Evolutionary conservation across 2,329 filamentous ascomycete species (phyloP), one percentile per base, ranked within the genome.

Genomic region (Proliferodiscus dingleyae): DNA sequence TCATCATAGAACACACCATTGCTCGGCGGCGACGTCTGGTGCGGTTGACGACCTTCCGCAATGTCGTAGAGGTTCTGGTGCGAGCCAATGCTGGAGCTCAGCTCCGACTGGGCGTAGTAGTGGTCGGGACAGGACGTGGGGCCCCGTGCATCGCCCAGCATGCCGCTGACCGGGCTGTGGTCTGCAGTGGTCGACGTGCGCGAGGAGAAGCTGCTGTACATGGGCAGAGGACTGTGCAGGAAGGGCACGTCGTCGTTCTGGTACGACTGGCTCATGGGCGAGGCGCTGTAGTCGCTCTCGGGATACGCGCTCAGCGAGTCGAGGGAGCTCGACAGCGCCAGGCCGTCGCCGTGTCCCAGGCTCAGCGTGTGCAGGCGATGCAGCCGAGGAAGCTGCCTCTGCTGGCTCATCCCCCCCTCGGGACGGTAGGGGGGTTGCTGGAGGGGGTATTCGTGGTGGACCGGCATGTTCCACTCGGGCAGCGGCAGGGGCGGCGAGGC

Each of bases 61-160:
- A 61, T 51, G 41, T 81, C 79, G 60, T 79, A 78, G 47, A 69
- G 69, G 51, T 81, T 78, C 53, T 74, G 70, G 54, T 81, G 78
- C 22, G 78, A 80, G 53, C 74, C 71, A 46, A 82, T 72, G 61
- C 76, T 81, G 30, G 78, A 81, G 60, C 75, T 72, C 44, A 73
- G 72, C 56, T 83, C 79, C 4, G 78, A 81, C 6, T 74, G 71
- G n/a, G 75, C 70, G 55, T 81, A 82, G 51, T 75, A 72, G 29
- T 80, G 71, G 51, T 78, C 73, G n/a, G 78, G 78, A 56, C 75
- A 83, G 11, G 80, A 79, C 4, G 75, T 78, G 32, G 77, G 75
- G 11, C 72, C 73, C 53, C 74, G 71, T 44, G 69, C 66, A 51
- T 77, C 74, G 47, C 78, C 76, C 52, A 80, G 72, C 51, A 81